Conservation (phyloP, 441 rosid species). For the Iberis amara region DNA sequence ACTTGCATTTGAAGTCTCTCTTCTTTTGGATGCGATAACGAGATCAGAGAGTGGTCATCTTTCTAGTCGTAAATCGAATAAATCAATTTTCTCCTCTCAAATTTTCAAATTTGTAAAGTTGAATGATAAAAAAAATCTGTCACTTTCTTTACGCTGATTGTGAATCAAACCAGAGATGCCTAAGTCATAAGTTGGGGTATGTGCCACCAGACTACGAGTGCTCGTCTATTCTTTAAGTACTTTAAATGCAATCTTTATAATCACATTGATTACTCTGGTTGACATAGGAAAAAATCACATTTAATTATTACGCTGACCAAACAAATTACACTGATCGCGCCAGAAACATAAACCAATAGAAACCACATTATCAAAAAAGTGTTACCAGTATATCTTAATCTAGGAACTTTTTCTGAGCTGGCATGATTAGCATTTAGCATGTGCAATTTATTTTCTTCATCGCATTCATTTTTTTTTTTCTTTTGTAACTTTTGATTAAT, state of each 20-base stretch:
- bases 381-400: neutral
- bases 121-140: no score
- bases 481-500: no score
- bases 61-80: no score
- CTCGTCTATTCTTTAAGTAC: neutral
- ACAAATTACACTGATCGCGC: slow-evolving; percentile 25
- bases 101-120: no score
- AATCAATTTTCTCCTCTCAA: no score
- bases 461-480: neutral
- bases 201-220: no score
- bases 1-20: no score
- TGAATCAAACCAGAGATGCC: no score
- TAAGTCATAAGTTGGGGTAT: no score
- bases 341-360: slow-evolving; percentile 9
- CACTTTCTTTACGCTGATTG: no score
- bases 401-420: slow-evolving; percentile 25
- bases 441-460: neutral
- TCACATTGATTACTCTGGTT: slow-evolving; percentile 14
- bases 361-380: slow-evolving; percentile 1
- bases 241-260: neutral
- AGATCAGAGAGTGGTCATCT: no score
- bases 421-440: slow-evolving; percentile 28
- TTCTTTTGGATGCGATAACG: no score
- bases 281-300: neutral
- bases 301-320: slow-evolving; percentile 30